Base-by-base conservation (phyloP, 225 moss, liverwort and hornwort species). In the Anthoceros angustus region DNA sequence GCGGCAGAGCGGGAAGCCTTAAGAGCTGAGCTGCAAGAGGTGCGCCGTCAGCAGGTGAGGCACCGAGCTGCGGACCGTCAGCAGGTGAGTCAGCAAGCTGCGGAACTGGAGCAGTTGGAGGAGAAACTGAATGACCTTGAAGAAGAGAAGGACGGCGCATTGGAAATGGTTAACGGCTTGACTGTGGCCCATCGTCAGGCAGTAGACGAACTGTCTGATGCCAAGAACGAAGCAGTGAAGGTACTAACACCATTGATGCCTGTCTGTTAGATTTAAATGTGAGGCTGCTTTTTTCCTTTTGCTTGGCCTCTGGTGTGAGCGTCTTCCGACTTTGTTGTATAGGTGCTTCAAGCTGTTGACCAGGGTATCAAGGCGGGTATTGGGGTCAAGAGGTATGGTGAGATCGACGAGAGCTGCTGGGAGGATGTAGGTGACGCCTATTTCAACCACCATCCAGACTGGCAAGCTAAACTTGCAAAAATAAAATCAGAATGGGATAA, bases 21-120 rank as follows among this genome's bases (percentile, higher is more conserved):
- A 62, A 82, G 76, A 25, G 62, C 62, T 20, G 72, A 66, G n/a
- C n/a, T n/a, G 12, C 12, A 15, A 15, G 55, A 55, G 55, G 23
- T 15, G 55, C 16, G 4, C n/a, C 14, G 8, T 7, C 55, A 9
- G 55, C n/a, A 55, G 7, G 23, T 55, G 55, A 20, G 4, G 4
- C 12, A 55, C 5, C 0, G 4, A 55, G 55, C 55, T 55, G 55
- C n/a, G n/a, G n/a, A n/a, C n/a, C n/a, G n/a, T n/a, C n/a, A n/a
- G 43, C 12, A 7, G 43, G 12, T 7, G 6, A 50, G 8, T 50
- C 49, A 5, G 20, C 6, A 5, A 50, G 15, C 20, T 14, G 20
- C 5, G 18, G 55, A 55, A 23, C 55, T 9, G 55, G 1, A 15
- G 23, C 6, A 10, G 14, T 23, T 55, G 55, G 18, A 55, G n/a